Evolutionary conservation across 192 early-diverging fungal species (phyloP).

Genomic region (Phycomyces blakesleeanus): DNA sequence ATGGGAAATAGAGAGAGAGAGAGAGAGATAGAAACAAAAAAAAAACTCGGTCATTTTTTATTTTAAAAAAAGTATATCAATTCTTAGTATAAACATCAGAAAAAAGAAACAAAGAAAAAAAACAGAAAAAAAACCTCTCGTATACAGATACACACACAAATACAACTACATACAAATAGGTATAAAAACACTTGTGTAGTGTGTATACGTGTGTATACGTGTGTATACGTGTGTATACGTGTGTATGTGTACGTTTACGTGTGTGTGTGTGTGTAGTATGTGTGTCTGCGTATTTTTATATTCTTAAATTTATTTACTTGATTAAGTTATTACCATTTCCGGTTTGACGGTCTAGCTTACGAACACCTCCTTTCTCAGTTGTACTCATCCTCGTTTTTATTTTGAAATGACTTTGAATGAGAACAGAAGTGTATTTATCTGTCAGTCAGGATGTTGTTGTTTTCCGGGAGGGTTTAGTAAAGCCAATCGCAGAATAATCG

Average conservation of each 20-base stretch:
- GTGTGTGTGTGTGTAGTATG: background rate
- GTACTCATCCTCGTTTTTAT: background rate
- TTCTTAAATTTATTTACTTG: too few relatives aligned
- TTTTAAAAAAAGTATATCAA: constrained; percentile 1
- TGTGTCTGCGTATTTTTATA: too few relatives aligned
- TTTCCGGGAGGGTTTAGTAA: background rate
- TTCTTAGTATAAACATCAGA: background rate
- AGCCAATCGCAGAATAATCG: constrained; percentile 9
- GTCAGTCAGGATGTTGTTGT: constrained; percentile 14
- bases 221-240: background rate
- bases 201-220: too few relatives aligned
- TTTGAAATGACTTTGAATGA: constrained; percentile 2
- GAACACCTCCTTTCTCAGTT: background rate
- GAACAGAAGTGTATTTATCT: constrained; percentile 17
- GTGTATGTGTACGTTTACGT: background rate
- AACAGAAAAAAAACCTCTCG: too few relatives aligned
- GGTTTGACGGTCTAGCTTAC: too few relatives aligned
- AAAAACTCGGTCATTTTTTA: background rate
- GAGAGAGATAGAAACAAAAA: background rate
- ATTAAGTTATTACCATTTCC: too few relatives aligned
- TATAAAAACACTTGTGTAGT: too few relatives aligned
- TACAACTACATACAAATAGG: too few relatives aligned
- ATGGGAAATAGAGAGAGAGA: background rate
- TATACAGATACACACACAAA: too few relatives aligned
- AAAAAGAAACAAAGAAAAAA: constrained; percentile 2